phyloP scores from a whole-genome alignment of 768 basidiomycete genomes.

The Lactifluus pinguis region DNA sequence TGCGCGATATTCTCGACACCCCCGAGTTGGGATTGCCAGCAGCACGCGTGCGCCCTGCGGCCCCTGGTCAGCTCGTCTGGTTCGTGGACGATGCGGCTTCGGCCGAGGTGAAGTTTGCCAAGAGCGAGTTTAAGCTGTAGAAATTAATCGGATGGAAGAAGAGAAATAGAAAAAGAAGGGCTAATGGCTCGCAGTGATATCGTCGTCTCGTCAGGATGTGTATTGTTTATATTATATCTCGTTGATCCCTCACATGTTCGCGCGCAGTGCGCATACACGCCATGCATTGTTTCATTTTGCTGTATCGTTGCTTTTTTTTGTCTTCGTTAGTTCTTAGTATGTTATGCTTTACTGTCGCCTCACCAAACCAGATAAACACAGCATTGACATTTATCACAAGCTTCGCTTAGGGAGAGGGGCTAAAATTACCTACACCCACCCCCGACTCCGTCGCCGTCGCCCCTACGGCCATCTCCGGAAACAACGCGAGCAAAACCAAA shows the following conservation, averaged over 20 bases:
- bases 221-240: background rate
- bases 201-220: background rate
- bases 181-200: background rate
- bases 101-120: constrained; percentile 47
- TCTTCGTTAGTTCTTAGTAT: background rate
- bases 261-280: constrained; percentile 6
- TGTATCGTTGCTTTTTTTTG: background rate
- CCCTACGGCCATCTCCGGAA: constrained; percentile 62
- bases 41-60: constrained; percentile 66
- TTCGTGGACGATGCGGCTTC: constrained; percentile 87
- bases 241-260: background rate
- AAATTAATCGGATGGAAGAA: background rate
- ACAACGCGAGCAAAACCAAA: constrained; percentile 54
- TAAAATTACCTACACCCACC: background rate
- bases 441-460: constrained; percentile 5
- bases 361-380: too few relatives aligned
- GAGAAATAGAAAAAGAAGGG: background rate
- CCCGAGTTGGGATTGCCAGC: constrained; percentile 77
- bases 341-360: background rate
- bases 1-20: constrained; percentile 65
- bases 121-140: constrained; percentile 50
- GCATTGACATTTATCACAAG: background rate
- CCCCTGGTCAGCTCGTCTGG: constrained; percentile 87
- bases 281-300: constrained; percentile 3
- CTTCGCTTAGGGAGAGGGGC: background rate